A percentile compares a stretch with the other conserved stretches of the same genome.
Evolutionary conservation across 352 stramenopile species (phyloP).

Genomic region (Pythium utonaiense): DNA sequence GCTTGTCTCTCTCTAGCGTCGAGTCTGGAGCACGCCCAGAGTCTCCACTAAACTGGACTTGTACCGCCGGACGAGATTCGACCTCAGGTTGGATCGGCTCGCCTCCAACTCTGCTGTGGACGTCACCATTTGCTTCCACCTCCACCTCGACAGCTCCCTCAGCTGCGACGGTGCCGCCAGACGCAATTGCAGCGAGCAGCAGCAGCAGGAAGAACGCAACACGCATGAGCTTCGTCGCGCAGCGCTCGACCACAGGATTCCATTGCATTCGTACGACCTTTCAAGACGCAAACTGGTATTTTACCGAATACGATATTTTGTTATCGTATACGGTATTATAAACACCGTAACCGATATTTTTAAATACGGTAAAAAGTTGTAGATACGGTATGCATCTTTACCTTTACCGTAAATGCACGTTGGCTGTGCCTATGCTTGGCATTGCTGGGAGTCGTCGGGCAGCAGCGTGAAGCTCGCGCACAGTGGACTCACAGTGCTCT

Average conservation of each 20-base stretch:
- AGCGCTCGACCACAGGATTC: background rate
- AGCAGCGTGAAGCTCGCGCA: constrained; percentile 46
- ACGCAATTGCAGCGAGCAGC: background rate
- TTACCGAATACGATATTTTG: too few species aligned
- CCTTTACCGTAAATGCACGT: background rate
- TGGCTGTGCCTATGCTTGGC: background rate
- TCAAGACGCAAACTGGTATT: constrained; percentile 6
- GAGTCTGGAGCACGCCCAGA: background rate
- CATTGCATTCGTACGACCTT: constrained; percentile 1
- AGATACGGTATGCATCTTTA: background rate
- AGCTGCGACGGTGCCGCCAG: background rate
- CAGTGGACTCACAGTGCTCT: constrained; percentile 28
- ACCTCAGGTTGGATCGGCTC: background rate
- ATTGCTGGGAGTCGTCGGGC: constrained; percentile 18
- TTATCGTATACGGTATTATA: too few species aligned
- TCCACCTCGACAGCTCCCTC: constrained; percentile 3
- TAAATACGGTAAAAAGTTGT: too few species aligned
- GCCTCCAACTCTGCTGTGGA: background rate
- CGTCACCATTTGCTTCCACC: background rate
- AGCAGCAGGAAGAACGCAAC: background rate
- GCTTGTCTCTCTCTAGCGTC: background rate
- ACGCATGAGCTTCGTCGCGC: background rate
- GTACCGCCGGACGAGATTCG: background rate
- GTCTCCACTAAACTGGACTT: too few species aligned
- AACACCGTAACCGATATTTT: too few species aligned